phyloP scores from a whole-genome alignment of 176 grass and related monocot genomes.

The Eremochloa ophiuroides region DNA sequence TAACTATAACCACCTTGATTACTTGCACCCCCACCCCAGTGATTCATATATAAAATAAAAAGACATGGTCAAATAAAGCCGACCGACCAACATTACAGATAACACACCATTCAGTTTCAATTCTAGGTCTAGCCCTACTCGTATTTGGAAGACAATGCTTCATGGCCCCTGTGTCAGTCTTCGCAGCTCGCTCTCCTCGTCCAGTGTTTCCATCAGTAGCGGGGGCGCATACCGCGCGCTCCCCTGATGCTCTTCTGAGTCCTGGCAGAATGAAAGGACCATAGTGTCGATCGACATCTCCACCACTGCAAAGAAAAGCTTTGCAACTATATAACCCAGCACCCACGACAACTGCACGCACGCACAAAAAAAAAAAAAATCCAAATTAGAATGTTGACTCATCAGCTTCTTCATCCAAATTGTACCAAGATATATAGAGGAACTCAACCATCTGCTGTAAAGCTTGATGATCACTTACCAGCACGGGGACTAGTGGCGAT shows the following conservation, averaged over 20 bases:
- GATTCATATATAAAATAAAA: background rate
- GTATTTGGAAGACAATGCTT: background rate
- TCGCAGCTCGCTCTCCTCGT: conserved; percentile 58
- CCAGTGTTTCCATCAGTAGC: conserved; percentile 88
- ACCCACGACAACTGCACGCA: conserved; percentile 77
- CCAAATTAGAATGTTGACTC: background rate
- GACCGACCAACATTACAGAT: background rate
- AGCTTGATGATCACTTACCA: conserved; percentile 41
- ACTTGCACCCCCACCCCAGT: background rate
- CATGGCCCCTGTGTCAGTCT: conserved; percentile 70
- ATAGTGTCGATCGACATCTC: conserved; percentile 89
- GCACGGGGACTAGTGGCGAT: conserved; percentile 79
- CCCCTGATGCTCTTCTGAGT: conserved; percentile 85
- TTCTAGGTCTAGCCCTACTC: background rate
- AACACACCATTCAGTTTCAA: background rate
- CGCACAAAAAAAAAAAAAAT: background rate
- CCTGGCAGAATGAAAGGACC: conserved; percentile 93
- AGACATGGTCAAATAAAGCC: background rate
- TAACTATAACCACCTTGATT: background rate
- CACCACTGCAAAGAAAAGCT: conserved; percentile 83
- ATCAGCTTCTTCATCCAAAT: background rate
- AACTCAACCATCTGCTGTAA: background rate
- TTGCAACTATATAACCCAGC: conserved; percentile 77
- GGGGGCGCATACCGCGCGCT: conserved; percentile 68
- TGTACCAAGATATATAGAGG: background rate